Percentiles rank a stretch among this genome's conserved stretches.
Conservation (phyloP, 2,329 filamentous ascomycete genomes). For the Colletotrichum sp. region DNA sequence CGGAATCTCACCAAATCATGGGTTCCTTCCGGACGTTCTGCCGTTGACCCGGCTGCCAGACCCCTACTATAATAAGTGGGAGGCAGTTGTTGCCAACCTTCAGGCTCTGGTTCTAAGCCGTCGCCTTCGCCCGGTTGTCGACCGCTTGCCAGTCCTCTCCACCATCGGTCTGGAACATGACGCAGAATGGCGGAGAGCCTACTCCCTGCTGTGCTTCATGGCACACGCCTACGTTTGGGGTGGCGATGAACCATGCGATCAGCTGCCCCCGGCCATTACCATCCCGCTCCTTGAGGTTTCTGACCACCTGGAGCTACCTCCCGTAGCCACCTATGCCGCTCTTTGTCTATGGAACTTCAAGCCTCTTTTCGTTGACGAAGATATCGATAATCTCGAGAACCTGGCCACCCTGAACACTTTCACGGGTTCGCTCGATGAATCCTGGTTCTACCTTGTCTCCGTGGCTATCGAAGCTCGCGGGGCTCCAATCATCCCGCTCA, state of each 20-base stretch:
- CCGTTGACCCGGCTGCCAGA: conserved; percentile 84
- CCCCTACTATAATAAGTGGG: conserved; percentile 95
- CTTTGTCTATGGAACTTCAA: conserved; percentile 97
- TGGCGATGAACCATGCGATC: conserved; percentile 80
- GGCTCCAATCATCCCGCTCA: conserved; percentile 83
- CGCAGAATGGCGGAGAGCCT: conserved; percentile 92
- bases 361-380: conserved; percentile 83
- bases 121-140: conserved; percentile 78
- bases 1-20: conserved; percentile 77
- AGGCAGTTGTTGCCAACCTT: conserved; percentile 82
- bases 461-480: conserved; percentile 94
- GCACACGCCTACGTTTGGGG: conserved; percentile 97
- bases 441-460: conserved; percentile 97
- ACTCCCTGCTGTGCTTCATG: conserved; percentile 88
- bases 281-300: conserved; percentile 82
- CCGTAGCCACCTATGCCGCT: conserved; percentile 92
- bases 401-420: conserved; percentile 88
- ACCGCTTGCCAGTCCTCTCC: conserved; percentile 81
- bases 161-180: conserved; percentile 82
- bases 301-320: conserved; percentile 79
- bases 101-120: conserved; percentile 87
- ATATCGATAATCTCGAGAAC: conserved; percentile 83
- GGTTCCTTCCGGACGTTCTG: conserved; percentile 84
- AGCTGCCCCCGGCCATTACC: conserved; percentile 80
- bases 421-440: conserved; percentile 93